Conservation (phyloP, 2,329 filamentous ascomycete species). For the Cordyceps javanica region DNA sequence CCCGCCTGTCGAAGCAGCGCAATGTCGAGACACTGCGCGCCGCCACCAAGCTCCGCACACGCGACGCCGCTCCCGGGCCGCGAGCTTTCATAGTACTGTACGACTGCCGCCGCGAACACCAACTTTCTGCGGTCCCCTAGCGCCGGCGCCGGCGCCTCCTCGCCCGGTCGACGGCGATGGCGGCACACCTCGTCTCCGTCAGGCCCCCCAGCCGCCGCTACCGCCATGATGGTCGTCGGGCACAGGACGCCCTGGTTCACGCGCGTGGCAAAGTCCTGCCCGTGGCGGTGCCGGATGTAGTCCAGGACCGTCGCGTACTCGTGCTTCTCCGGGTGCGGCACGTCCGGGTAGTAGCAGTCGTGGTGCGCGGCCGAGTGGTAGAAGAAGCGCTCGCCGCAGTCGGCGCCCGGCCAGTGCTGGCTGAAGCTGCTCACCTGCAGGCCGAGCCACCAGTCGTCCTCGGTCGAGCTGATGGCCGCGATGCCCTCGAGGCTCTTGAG, state of each 20-base stretch:
- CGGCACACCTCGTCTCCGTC: background rate
- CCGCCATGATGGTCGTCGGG: background rate
- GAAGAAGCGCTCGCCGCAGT: slow-evolving; percentile 9
- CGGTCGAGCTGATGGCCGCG: background rate
- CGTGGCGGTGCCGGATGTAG: background rate
- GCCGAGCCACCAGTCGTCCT: slow-evolving; percentile 10
- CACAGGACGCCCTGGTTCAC: background rate
- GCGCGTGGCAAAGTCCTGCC: background rate
- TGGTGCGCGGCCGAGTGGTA: slow-evolving; percentile 10
- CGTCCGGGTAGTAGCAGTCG: slow-evolving; percentile 10
- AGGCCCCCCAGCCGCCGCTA: background rate
- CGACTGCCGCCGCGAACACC: background rate
- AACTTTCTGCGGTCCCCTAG: slow-evolving; percentile 1
- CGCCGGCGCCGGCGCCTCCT: background rate
- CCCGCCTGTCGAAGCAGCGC: slow-evolving; percentile 4
- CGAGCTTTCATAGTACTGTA: slow-evolving; percentile 6
- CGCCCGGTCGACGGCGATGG: too few species aligned
- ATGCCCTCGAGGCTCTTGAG: slow-evolving; percentile 2
- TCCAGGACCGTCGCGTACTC: slow-evolving; percentile 6
- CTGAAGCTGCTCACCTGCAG: slow-evolving; percentile 11
- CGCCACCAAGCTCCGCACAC: background rate
- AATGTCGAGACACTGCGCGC: background rate
- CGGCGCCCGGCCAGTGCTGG: slow-evolving; percentile 9
- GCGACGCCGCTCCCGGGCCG: background rate
- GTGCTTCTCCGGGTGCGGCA: slow-evolving; percentile 8